phyloP scores from a whole-genome alignment of 2,329 filamentous ascomycete species.

The Arachnomyces sp. region DNA sequence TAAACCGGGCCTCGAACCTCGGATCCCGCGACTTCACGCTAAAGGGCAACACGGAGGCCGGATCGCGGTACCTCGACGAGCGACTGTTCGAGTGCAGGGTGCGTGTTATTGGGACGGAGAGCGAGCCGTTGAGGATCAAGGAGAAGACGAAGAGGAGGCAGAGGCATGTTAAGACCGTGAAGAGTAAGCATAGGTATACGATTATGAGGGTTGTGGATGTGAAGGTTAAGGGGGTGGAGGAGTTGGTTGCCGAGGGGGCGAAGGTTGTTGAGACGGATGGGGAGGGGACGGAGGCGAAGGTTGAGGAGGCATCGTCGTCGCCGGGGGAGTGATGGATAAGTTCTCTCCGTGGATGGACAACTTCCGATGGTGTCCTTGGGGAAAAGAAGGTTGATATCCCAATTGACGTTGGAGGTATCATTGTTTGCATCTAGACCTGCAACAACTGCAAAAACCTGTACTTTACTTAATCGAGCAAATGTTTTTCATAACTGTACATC shows the following conservation, averaged over 20 bases:
- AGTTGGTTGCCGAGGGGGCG: conserved; percentile 40
- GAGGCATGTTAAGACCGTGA: conserved; percentile 60
- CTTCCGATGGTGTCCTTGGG: too few relatives aligned
- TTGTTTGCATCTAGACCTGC: too few relatives aligned
- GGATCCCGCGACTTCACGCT: conserved; percentile 88
- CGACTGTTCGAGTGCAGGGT: conserved; percentile 76
- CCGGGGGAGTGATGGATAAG: too few relatives aligned
- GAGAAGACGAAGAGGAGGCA: conserved; percentile 73
- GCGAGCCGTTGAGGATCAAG: conserved; percentile 66
- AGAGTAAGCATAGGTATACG: conserved; percentile 87
- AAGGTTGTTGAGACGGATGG: conserved; percentile 21
- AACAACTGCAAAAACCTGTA: too few relatives aligned
- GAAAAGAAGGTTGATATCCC: too few relatives aligned
- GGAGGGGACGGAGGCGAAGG: not conserved
- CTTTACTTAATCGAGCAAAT: too few relatives aligned
- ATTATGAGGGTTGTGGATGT: conserved; percentile 77
- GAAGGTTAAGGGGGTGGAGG: conserved; percentile 53
- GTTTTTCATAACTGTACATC: too few relatives aligned
- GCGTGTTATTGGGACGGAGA: conserved; percentile 74
- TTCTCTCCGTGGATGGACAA: too few relatives aligned
- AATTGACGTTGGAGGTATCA: too few relatives aligned
- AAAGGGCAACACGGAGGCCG: conserved; percentile 40
- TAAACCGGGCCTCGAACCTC: conserved; percentile 74
- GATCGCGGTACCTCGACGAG: conserved; percentile 73
- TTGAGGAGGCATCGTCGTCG: too few relatives aligned